Base-by-base conservation (phyloP, 2,329 filamentous ascomycete species). In the Lachnellula willkommii region DNA sequence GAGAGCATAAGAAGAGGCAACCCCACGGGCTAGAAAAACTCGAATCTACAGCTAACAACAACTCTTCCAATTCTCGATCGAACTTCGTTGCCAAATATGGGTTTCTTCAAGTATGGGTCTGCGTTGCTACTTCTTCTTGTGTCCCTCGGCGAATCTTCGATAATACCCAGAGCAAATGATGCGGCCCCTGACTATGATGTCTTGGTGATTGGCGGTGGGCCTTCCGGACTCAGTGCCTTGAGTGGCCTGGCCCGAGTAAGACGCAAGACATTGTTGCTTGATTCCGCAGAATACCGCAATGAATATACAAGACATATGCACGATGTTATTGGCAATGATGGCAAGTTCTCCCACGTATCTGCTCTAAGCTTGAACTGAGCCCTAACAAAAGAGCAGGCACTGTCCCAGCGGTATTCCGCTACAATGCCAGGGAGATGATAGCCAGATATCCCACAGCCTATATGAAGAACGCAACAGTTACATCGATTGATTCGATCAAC, bases 391-490 rank as follows among this genome's bases (percentile, higher is more conserved):
- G 6, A 17, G 8, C 61, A 73, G 74, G 48, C 65, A 70, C 53
- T 36, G 53, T 26, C 26, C 72, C 72, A 8, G 50, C 52, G 0
- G 64, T 67, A 6, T 72, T 69, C 58, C 66, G 70, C 4, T 60
- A 54, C 5, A 66, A 66, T 8, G 67, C 69, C 8, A 66, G 69
- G 32, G 53, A 77, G 57, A 77, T 82, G 59, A 74, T 85, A 47
- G 63, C 70, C 0, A 63, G 75, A 56, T 84, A 85, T 66, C 63
- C 72, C 5, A 80, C 78, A 1, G 73, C 77, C 2, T 65, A 68
- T 22, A 74, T 80, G 68, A 71, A 70, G 57, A 82, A 84, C 65
- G 78, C 74, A 12, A 83, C 77, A 0, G 78, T 83, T 40, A 73
- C 70, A 9, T 55, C 68, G 5, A 70, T 75, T 32, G 57, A 54